Evolutionary conservation across 1,139 yeast species (phyloP).

Genomic region (Sugiyamaella sp.): DNA sequence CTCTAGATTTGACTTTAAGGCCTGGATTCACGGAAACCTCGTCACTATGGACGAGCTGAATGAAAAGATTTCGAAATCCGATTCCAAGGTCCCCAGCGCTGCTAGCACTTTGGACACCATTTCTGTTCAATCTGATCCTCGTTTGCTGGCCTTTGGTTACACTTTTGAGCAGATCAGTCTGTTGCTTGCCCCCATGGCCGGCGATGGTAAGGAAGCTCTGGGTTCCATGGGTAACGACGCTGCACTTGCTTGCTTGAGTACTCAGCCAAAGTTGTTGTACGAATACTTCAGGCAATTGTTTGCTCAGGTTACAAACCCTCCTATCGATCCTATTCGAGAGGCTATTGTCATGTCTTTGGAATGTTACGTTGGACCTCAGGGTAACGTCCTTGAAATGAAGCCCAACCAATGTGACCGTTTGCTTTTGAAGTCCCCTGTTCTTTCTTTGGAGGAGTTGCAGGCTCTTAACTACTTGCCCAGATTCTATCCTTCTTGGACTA

Average conservation of each 20-base stretch:
- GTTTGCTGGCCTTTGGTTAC: constrained; percentile 86
- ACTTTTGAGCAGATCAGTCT: constrained; percentile 87
- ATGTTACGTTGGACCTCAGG: constrained; percentile 97
- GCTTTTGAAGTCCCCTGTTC: constrained; percentile 78
- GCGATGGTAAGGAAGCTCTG: constrained; percentile 87
- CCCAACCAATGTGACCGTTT: constrained; percentile 90
- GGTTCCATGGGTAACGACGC: constrained; percentile 99
- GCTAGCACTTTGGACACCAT: constrained; percentile 40
- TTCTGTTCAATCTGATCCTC: constrained; percentile 74
- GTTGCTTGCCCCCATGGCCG: constrained; percentile 91
- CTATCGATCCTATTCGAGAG: constrained; percentile 97
- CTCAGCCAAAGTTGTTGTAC: constrained; percentile 86
- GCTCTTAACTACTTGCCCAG: constrained; percentile 72
- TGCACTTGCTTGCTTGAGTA: constrained; percentile 94
- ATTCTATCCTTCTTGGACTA: constrained; percentile 86
- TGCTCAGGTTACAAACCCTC: constrained; percentile 99
- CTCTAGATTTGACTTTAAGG: constrained; percentile 85
- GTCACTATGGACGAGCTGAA: constrained; percentile 78
- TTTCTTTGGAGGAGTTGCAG: constrained; percentile 69
- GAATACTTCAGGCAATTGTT: constrained; percentile 96
- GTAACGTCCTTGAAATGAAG: constrained; percentile 90
- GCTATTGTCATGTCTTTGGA: constrained; percentile 95
- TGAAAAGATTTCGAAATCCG: constrained; percentile 57
- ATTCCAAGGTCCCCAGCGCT: constrained; percentile 33
- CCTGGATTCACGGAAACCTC: constrained; percentile 88